phyloP scores from a whole-genome alignment of 352 stramenopile species.

The Blastocystis sp. region DNA sequence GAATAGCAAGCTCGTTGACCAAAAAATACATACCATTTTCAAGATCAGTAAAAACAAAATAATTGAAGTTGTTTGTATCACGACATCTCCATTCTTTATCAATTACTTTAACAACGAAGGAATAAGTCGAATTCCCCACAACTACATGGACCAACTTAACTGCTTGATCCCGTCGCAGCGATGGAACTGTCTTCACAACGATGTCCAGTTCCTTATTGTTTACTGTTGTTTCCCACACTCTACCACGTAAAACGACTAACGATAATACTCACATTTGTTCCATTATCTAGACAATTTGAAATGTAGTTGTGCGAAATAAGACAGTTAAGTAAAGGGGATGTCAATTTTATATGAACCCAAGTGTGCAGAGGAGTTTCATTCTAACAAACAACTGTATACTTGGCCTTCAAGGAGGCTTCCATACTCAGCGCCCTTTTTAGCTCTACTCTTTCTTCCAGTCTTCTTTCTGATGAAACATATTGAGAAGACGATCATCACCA shows the following conservation, averaged over 20 bases:
- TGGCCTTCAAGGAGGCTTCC: background rate
- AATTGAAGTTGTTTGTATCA: conserved; percentile 37
- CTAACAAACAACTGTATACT: background rate
- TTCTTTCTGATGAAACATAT: background rate
- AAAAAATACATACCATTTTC: conserved; percentile 34
- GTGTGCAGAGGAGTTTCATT: background rate
- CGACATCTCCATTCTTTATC: conserved; percentile 1
- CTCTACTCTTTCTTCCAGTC: background rate
- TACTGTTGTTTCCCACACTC: conserved; percentile 31
- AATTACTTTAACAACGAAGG: conserved; percentile 24
- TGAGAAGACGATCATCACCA: background rate
- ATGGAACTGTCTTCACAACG: background rate
- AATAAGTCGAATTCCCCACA: conserved; percentile 1
- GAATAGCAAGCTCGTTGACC: conserved; percentile 32
- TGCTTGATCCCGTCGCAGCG: background rate
- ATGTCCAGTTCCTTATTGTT: background rate
- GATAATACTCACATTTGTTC: background rate
- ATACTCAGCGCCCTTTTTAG: background rate
- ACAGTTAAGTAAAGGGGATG: background rate
- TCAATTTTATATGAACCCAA: background rate
- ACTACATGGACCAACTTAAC: background rate
- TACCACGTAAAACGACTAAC: background rate
- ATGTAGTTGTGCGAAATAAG: background rate
- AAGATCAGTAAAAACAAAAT: background rate
- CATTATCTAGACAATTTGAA: background rate